Percentiles rank a stretch among this genome's conserved stretches.
phyloP scores from a whole-genome alignment of 2,329 filamentous ascomycete genomes.

The Atkinsonella hypoxylon region DNA sequence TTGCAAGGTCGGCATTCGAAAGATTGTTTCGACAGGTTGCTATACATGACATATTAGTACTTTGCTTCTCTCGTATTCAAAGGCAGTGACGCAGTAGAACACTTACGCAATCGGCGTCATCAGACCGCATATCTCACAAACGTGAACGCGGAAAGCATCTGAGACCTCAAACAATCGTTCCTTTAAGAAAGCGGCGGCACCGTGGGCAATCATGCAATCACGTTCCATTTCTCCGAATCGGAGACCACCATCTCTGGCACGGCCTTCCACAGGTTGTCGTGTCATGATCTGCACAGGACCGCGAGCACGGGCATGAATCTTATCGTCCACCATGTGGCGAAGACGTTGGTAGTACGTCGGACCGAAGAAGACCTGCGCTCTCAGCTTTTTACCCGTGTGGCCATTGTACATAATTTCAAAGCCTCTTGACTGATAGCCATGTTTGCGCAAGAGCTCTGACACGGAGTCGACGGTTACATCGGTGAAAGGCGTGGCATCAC shows the following conservation, averaged over 20 bases:
- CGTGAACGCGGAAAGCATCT: constrained; percentile 93
- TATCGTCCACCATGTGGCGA: constrained; percentile 99
- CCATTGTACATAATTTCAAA: constrained; percentile 99
- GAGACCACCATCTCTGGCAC: constrained; percentile 92
- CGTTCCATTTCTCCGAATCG: constrained; percentile 99
- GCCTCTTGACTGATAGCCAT: constrained; percentile 92
- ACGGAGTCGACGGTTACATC: constrained; percentile 94
- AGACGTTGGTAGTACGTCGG: constrained; percentile 98
- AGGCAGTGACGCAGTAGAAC: not conserved
- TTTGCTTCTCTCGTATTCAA: not conserved
- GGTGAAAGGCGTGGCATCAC: constrained; percentile 94
- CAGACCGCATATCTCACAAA: constrained; percentile 95
- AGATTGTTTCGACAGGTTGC: constrained; percentile 85
- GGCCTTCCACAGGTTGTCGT: constrained; percentile 92
- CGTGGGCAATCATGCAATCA: constrained; percentile 99
- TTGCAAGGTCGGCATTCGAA: constrained; percentile 97
- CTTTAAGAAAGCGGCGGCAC: constrained; percentile 92
- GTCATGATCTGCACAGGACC: constrained; percentile 97
- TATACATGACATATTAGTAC: constrained; percentile 30
- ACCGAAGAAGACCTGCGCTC: constrained; percentile 90
- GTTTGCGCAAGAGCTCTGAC: constrained; percentile 71
- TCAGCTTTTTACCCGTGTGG: constrained; percentile 87
- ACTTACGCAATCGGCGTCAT: constrained; percentile 99
- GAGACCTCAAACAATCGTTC: constrained; percentile 95
- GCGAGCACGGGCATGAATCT: constrained; percentile 97